phyloP scores from a whole-genome alignment of 2,329 filamentous ascomycete genomes.

The Colletotrichum horii region DNA sequence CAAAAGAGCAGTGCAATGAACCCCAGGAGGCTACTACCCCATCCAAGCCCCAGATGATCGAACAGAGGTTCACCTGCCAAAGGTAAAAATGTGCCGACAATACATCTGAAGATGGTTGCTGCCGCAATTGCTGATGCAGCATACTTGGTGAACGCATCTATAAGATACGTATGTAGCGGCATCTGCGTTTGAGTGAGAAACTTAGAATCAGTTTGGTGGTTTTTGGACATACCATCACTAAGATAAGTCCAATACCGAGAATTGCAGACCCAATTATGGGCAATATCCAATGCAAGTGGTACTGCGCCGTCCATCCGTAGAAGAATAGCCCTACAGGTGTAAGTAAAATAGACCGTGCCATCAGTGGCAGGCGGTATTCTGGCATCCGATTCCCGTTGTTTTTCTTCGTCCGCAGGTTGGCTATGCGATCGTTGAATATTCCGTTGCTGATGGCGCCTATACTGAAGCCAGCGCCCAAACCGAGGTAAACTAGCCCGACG shows the following conservation, averaged over 20 bases:
- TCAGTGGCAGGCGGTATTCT: background rate
- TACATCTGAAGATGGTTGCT: background rate
- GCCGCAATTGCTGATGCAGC: background rate
- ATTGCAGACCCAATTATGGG: background rate
- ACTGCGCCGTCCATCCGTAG: background rate
- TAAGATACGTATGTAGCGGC: background rate
- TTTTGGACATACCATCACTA: background rate
- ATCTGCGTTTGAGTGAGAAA: background rate
- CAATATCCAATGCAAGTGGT: background rate
- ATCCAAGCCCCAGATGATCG: background rate
- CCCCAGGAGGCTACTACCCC: background rate
- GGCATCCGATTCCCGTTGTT: background rate
- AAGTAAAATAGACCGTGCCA: background rate
- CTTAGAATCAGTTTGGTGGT: background rate
- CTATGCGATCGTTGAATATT: background rate
- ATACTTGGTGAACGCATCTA: background rate
- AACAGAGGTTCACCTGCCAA: background rate
- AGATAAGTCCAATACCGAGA: background rate
- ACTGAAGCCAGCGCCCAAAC: conserved; percentile 23
- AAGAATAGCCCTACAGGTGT: background rate
- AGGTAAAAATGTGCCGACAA: background rate
- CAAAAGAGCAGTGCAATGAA: background rate
- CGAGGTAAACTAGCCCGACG: conserved; percentile 26
- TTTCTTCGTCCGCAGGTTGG: background rate
- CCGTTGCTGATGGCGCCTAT: background rate